phyloP scores from a whole-genome alignment of 2,329 filamentous ascomycete species.

The Cercospora citrullina region DNA sequence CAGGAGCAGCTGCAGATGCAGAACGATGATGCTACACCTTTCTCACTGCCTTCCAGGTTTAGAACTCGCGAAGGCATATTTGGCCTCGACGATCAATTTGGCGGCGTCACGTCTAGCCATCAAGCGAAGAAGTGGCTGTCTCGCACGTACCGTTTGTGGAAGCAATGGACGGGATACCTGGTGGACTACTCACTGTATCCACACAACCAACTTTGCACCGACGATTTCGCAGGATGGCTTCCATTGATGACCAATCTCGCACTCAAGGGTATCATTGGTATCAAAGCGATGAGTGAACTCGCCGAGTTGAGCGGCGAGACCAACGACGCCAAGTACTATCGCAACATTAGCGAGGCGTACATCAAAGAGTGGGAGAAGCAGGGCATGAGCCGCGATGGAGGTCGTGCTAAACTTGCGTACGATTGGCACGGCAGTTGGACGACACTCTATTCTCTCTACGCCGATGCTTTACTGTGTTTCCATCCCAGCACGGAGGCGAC shows the following conservation, averaged over 20 bases:
- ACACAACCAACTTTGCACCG: constrained; percentile 75
- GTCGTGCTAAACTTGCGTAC: constrained; percentile 78
- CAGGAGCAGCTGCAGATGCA: constrained; percentile 19
- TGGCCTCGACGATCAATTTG: constrained; percentile 64
- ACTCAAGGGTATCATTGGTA: constrained; percentile 79
- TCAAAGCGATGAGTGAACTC: constrained; percentile 74
- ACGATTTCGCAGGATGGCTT: constrained; percentile 79
- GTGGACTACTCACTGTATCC: constrained; percentile 74
- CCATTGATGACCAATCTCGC: constrained; percentile 80
- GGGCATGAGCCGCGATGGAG: constrained; percentile 67
- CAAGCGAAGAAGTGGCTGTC: constrained; percentile 65
- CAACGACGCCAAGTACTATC: constrained; percentile 59
- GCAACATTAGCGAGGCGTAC: constrained; percentile 64
- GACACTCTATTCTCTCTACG: constrained; percentile 81
- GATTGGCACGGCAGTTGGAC: constrained; percentile 80
- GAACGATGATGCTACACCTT: constrained; percentile 48
- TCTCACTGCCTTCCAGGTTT: constrained; percentile 46
- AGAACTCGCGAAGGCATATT: constrained; percentile 53
- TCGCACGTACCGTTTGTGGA: constrained; percentile 69
- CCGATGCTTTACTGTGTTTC: constrained; percentile 78
- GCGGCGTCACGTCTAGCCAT: constrained; percentile 54
- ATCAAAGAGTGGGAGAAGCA: constrained; percentile 70
- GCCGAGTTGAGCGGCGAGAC: constrained; percentile 61
- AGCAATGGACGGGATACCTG: constrained; percentile 76
- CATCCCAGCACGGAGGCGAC: constrained; percentile 50